Evolutionary conservation across 768 basidiomycete species (phyloP).

Genomic region (Udeniomyces megalosporus): DNA sequence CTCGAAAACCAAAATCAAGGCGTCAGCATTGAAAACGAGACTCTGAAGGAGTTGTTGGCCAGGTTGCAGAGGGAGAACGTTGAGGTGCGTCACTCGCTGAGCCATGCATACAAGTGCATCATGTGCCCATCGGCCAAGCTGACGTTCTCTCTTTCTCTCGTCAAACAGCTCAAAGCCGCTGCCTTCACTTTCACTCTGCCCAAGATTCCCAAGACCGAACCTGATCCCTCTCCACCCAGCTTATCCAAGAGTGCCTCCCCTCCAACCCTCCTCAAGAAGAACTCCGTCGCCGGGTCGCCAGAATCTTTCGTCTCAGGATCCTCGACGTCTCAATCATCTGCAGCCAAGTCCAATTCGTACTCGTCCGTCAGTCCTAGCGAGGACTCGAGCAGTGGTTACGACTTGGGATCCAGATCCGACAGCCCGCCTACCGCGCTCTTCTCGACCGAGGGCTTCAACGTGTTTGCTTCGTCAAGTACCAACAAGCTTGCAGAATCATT

Average conservation of each 20-base stretch:
- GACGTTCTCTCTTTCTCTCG: background rate
- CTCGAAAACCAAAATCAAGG: constrained; percentile 68
- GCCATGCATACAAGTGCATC: background rate
- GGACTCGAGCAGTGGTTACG: constrained; percentile 1
- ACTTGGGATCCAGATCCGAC: background rate
- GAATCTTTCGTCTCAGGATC: constrained; percentile 22
- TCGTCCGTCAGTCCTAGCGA: background rate
- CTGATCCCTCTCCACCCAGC: background rate
- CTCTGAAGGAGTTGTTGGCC: constrained; percentile 65
- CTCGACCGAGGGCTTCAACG: constrained; percentile 10
- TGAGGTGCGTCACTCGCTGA: background rate
- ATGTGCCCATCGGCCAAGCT: background rate
- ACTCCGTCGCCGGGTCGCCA: constrained; percentile 18
- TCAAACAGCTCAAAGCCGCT: constrained; percentile 51
- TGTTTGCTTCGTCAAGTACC: constrained; percentile 10
- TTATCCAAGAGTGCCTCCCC: constrained; percentile 4
- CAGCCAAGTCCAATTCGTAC: background rate
- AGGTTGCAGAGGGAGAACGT: constrained; percentile 69
- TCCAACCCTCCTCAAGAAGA: constrained; percentile 16
- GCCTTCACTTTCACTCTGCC: constrained; percentile 69
- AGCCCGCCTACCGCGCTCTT: background rate
- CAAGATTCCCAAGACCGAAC: background rate
- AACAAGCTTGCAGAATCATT: constrained; percentile 16
- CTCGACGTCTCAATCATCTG: constrained; percentile 16
- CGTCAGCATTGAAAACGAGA: constrained; percentile 64